Conservation (phyloP, 176 grass and related monocot genomes). For the maize (Zea mays) region DNA sequence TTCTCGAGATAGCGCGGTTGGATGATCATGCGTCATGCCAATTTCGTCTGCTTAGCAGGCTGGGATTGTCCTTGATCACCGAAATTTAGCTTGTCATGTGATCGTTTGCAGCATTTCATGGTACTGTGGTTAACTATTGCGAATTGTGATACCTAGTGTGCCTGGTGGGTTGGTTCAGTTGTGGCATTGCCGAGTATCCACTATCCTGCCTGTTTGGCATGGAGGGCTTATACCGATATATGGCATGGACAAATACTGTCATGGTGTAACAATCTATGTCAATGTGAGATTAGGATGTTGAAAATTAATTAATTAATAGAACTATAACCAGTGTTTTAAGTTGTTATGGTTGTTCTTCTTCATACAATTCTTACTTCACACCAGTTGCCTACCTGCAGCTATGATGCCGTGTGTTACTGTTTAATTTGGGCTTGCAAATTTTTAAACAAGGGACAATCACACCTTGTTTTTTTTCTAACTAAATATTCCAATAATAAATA, state of each 20-base stretch:
- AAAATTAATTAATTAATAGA: background rate
- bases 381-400: background rate
- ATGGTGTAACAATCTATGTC: no score
- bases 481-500: background rate
- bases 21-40: background rate
- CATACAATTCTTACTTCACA: slow-evolving; percentile 13
- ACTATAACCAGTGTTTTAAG: slow-evolving; percentile 4
- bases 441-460: slow-evolving; percentile 1
- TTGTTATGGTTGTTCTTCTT: background rate
- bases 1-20: background rate
- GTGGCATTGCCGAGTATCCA: background rate
- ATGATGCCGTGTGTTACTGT: background rate
- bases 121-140: background rate
- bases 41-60: background rate
- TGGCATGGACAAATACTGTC: background rate
- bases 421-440: background rate
- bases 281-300: background rate
- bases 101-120: slow-evolving; percentile 1
- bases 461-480: slow-evolving; percentile 22
- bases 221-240: slow-evolving; percentile 4
- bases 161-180: background rate
- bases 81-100: slow-evolving; percentile 4
- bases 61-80: slow-evolving; percentile 1
- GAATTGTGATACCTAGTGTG: background rate
- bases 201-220: background rate